These are phyloP conservation scores for Candida neerlandica DNA, from an alignment of 1,139 yeast genomes.

Conservation along the genomic window DNA sequence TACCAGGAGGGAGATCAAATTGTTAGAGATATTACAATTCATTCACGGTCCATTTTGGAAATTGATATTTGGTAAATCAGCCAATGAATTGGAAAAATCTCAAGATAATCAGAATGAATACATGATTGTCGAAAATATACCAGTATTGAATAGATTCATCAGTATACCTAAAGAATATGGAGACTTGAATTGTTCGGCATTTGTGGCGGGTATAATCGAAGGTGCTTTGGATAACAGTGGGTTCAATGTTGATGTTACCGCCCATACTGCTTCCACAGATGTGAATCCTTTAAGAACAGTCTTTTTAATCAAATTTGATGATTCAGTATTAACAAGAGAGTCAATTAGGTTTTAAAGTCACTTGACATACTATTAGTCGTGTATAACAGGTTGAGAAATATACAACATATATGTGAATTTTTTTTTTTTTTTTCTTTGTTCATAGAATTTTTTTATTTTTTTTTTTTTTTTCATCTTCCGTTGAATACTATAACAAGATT, in stretches of 20 bases:
- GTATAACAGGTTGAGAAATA: background rate
- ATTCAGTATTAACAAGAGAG: constrained; percentile 60
- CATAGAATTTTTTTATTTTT: background rate
- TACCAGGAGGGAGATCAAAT: constrained; percentile 69
- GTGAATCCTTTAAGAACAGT: constrained; percentile 74
- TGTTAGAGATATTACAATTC: constrained; percentile 81
- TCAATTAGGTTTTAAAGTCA: constrained; percentile 21
- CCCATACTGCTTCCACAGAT: constrained; percentile 78
- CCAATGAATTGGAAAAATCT: constrained; percentile 87
- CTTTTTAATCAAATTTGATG: constrained; percentile 76
- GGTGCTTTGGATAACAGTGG: constrained; percentile 83
- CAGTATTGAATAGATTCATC: constrained; percentile 74
- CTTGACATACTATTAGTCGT: background rate
- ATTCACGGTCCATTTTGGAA: constrained; percentile 85
- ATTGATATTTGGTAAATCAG: constrained; percentile 75
- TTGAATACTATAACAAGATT: background rate
- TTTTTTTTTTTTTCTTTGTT: background rate
- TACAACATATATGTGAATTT: too few species aligned
- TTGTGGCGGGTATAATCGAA: constrained; percentile 88
- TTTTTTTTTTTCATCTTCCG: background rate
- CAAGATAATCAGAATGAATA: constrained; percentile 81
- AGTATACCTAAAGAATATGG: constrained; percentile 81
- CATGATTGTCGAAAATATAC: constrained; percentile 82
- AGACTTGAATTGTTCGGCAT: constrained; percentile 79
- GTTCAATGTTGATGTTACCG: constrained; percentile 82